Base-by-base conservation (phyloP, 805 yeast species). In the Diddensiella santjacobensis region DNA sequence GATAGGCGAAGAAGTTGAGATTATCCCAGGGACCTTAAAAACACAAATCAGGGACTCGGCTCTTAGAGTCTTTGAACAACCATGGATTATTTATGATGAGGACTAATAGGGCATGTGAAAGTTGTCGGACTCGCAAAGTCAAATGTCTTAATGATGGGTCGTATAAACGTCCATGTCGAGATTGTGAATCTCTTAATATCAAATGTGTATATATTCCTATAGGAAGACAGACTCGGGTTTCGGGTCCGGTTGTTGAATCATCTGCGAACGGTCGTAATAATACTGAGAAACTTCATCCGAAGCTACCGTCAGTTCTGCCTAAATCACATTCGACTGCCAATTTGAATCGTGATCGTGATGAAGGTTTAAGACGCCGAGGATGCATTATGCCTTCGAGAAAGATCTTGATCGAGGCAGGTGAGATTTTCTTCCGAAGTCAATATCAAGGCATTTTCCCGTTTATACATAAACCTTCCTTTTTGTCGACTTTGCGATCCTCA, bases 381-480 rank as follows among this genome's bases (percentile, higher is more conserved):
- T 26, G 31, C 13, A 26, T 42, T n/a, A 22, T 43, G 11, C 50
- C 50, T 5, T n/a, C 41, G 6, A 33, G 41, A 24, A 37, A 48
- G 5, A 8, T 26, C 4, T 22, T 42, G 15, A 33, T 47, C 3
- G 47, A 47, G 19, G 31, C 44, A 11, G 47, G 18, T 2, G 38
- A 40, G 35, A 13, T 44, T 4, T 43, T 37, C 36, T 45, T 47
- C 31, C 23, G 39, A 10, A 40, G 43, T 24, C 50, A 47, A 26
- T 47, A 47, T 17, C 50, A 47, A 33, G 50, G 50, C 3, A 47
- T 47, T 13, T 47, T 47, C 30, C 50, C 51, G 11, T 44, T 47
- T 23, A 35, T 47, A 10, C 50, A 47, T 30, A 44, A 44, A 22
- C 50, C 50, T 11, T 42, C 50, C 18, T 47, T 47, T 24, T 15